phyloP scores from a whole-genome alignment of 2,329 filamentous ascomycete species.

The Hypoxylon rubiginosum region DNA sequence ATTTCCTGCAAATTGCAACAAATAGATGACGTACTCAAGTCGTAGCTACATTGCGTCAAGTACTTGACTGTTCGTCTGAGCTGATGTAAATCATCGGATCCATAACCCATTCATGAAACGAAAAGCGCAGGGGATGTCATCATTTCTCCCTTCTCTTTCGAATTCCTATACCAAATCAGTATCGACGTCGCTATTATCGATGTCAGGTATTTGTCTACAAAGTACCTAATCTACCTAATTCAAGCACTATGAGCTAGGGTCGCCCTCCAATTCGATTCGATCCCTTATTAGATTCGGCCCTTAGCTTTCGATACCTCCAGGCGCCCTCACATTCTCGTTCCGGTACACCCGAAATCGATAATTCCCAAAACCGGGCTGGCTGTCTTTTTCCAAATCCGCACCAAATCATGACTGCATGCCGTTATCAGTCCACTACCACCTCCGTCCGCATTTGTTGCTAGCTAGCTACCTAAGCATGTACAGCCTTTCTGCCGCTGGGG shows the following conservation, averaged over 20 bases:
- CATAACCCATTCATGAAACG: background rate
- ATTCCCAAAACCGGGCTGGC: conserved; percentile 24
- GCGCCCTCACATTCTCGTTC: conserved; percentile 13
- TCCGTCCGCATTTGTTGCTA: conserved; percentile 40
- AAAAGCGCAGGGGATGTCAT: background rate
- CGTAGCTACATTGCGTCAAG: background rate
- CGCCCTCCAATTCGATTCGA: conserved; percentile 10
- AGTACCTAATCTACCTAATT: conserved; percentile 10
- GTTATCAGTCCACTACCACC: conserved; percentile 39
- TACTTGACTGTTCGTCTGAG: background rate
- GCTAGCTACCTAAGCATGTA: conserved; percentile 45
- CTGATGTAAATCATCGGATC: background rate
- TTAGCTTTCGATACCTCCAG: conserved; percentile 1
- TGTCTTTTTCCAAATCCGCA: conserved; percentile 21
- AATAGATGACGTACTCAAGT: conserved; percentile 1
- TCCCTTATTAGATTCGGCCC: conserved; percentile 14
- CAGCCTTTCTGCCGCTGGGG: conserved; percentile 37
- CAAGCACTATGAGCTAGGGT: conserved; percentile 27
- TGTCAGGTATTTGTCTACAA: no score
- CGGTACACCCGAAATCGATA: conserved; percentile 29
- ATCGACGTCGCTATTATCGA: conserved; percentile 5
- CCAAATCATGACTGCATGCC: conserved; percentile 48
- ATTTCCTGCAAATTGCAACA: background rate
- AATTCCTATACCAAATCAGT: conserved; percentile 8
- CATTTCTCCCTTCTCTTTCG: background rate